These are phyloP conservation scores for Ambrosia hybrid DNA, from an alignment of 140 eudicot genomes.

Conservation along the genomic window DNA sequence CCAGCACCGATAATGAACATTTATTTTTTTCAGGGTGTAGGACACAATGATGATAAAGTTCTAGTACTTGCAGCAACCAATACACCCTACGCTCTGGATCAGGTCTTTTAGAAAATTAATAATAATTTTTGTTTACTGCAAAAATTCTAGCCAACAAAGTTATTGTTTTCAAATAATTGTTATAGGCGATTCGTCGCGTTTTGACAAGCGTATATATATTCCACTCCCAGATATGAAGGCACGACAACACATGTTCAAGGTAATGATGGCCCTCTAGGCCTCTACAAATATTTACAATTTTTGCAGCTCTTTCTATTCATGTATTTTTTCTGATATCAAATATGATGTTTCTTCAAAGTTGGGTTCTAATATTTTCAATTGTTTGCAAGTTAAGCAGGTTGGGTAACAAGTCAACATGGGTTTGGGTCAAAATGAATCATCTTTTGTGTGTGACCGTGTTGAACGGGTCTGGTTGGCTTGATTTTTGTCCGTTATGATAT, in stretches of 20 bases:
- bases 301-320: not conserved
- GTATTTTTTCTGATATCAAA: not conserved
- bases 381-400: too few relatives aligned
- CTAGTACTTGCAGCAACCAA: conserved; percentile 99
- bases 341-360: not conserved
- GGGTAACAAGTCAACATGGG: not conserved
- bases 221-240: conserved; percentile 97
- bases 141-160: not conserved
- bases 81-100: conserved; percentile 96
- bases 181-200: conserved; percentile 89
- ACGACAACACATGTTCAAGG: conserved; percentile 94
- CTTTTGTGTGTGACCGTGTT: not conserved
- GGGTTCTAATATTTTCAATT: too few relatives aligned
- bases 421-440: not conserved
- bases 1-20: not conserved
- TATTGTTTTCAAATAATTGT: not conserved
- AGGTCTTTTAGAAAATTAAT: conserved; percentile 46
- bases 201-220: conserved; percentile 95
- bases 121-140: not conserved
- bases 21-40: conserved; percentile 80
- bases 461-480: too few relatives aligned
- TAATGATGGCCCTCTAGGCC: conserved; percentile 21
- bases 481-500: too few relatives aligned
- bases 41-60: conserved; percentile 95
- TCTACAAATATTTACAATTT: not conserved